phyloP scores from a whole-genome alignment of 352 stramenopile species.

The Phytophthora cryptogea region DNA sequence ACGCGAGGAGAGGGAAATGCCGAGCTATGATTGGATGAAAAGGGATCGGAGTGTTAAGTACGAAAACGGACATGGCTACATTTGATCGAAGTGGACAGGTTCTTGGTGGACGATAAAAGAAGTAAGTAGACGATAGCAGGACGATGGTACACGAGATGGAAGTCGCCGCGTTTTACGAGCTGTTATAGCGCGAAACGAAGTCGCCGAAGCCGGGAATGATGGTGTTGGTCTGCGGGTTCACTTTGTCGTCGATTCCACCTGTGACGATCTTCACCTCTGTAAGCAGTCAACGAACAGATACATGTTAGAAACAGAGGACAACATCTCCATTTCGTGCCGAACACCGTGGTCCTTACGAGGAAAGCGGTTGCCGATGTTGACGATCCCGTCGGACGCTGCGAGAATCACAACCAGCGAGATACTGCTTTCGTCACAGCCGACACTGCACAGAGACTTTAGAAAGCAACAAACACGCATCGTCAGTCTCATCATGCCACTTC shows the following conservation, averaged over 20 bases:
- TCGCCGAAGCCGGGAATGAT: conserved; percentile 45
- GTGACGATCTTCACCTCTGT: conserved; percentile 46
- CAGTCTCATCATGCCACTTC: not conserved
- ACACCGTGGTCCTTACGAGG: conserved; percentile 30
- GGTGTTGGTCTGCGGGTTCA: conserved; percentile 21
- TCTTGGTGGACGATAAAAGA: too few species aligned
- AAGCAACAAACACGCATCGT: not conserved
- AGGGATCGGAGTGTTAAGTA: not conserved
- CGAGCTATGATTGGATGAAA: not conserved
- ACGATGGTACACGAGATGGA: too few species aligned
- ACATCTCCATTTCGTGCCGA: too few species aligned
- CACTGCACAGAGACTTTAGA: conserved; percentile 32
- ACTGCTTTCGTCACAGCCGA: conserved; percentile 31
- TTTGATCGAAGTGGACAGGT: not conserved
- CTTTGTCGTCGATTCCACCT: conserved; percentile 39
- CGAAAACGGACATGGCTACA: not conserved
- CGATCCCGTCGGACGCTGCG: conserved; percentile 34
- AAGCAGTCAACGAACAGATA: not conserved
- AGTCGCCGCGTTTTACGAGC: not conserved
- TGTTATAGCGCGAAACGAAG: conserved; percentile 54
- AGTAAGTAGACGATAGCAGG: too few species aligned
- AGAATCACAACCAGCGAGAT: conserved; percentile 53
- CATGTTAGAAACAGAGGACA: not conserved
- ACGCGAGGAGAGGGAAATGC: not conserved
- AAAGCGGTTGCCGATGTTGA: conserved; percentile 37